Evolutionary conservation across 2,329 filamentous ascomycete species (phyloP).

Genomic region (Ascochyta pisi): DNA sequence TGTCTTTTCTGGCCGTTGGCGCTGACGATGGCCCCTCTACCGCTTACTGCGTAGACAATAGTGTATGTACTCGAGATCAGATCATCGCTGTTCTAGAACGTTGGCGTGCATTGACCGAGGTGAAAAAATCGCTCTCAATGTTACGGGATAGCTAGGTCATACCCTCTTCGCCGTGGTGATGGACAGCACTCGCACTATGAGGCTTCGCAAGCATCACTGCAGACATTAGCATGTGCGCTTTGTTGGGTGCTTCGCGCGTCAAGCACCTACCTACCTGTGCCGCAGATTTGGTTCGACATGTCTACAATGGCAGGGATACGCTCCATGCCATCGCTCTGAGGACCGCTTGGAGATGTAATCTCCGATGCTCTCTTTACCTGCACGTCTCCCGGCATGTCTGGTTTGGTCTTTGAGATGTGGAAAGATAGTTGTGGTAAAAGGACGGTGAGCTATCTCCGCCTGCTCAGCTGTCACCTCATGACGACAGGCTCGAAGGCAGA

Average conservation of each 20-base stretch:
- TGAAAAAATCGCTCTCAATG: not conserved
- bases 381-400: conserved; percentile 36
- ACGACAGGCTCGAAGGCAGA: not conserved
- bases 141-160: conserved; percentile 24
- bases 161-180: conserved; percentile 75
- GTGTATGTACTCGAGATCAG: conserved; percentile 59
- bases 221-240: not conserved
- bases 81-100: not conserved
- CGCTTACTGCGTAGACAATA: conserved; percentile 70
- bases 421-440: not conserved
- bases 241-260: not conserved
- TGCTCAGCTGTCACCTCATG: conserved; percentile 4
- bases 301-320: conserved; percentile 66
- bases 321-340: conserved; percentile 59
- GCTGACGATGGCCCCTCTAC: conserved; percentile 67
- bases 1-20: conserved; percentile 63
- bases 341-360: conserved; percentile 48
- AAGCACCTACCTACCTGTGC: conserved; percentile 62
- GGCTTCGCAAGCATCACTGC: conserved; percentile 69
- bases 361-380: conserved; percentile 39
- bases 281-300: conserved; percentile 70
- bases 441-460: not conserved
- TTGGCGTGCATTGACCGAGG: not conserved
- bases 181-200: conserved; percentile 66
- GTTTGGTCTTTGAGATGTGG: not conserved